Conservation (phyloP, 164 flowering plant species). For the Taxillus chinensis region DNA sequence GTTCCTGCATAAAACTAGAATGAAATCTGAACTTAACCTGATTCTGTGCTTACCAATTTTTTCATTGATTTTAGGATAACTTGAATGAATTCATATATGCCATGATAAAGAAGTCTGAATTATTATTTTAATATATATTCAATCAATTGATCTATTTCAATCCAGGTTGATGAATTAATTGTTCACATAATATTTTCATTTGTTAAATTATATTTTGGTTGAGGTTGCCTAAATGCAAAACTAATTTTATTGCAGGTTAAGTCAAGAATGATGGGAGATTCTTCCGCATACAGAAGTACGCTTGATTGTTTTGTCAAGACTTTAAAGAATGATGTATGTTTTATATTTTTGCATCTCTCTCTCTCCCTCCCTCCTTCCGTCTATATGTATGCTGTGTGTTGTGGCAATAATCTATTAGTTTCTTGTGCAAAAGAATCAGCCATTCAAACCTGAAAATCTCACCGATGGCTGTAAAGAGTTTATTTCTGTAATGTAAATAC, state of each 20-base stretch:
- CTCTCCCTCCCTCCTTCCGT: not conserved
- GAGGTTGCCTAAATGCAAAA: not conserved
- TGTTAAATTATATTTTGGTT: not conserved
- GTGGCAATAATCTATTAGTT: no score
- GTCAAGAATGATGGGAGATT: slow-evolving; percentile 3
- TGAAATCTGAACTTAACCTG: no score
- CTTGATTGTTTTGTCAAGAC: slow-evolving; percentile 4
- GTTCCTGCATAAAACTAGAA: no score
- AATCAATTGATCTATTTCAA: not conserved
- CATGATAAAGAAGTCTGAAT: no score
- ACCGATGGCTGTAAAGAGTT: no score
- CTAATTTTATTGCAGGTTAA: not conserved
- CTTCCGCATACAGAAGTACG: slow-evolving; percentile 1
- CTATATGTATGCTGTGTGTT: not conserved
- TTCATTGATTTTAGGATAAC: no score
- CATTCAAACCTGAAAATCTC: no score
- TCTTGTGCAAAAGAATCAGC: no score
- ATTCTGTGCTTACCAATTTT: no score
- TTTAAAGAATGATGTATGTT: slow-evolving; percentile 1
- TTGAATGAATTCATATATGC: no score
- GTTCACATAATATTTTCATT: not conserved
- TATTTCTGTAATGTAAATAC: no score
- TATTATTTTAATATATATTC: not conserved
- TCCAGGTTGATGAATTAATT: not conserved
- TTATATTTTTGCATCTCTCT: not conserved